phyloP scores from a whole-genome alignment of 345 rosid species.

The Trapa incisa region DNA sequence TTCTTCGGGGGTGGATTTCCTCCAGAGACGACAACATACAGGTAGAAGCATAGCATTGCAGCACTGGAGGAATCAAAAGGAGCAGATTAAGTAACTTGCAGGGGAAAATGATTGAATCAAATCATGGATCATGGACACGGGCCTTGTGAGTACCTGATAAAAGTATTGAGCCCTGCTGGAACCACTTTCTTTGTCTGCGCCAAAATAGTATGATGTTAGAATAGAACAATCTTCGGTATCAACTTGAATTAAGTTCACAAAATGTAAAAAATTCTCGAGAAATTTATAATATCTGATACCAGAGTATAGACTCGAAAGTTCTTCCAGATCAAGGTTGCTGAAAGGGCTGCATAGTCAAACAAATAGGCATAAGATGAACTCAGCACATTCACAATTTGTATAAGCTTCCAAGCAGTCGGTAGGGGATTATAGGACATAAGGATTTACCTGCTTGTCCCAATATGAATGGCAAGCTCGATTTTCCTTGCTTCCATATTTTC shows the following conservation, averaged over 20 bases:
- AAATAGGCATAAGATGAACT: not conserved
- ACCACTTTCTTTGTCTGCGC: slow-evolving; percentile 71
- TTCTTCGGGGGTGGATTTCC: slow-evolving; percentile 98
- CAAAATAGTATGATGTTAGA: slow-evolving; percentile 2
- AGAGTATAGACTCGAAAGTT: slow-evolving; percentile 44
- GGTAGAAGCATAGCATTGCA: slow-evolving; percentile 72
- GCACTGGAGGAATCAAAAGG: slow-evolving; percentile 30
- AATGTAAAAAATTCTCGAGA: not conserved
- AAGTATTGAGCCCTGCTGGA: slow-evolving; percentile 48
- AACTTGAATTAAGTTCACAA: too few relatives aligned
- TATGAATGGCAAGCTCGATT: slow-evolving; percentile 78
- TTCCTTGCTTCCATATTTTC: slow-evolving; percentile 81
- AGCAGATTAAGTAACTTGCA: not conserved
- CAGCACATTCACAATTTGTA: not conserved
- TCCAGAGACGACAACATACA: slow-evolving; percentile 63
- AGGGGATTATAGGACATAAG: not conserved
- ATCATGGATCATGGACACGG: not conserved
- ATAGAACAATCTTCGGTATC: not conserved
- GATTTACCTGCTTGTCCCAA: slow-evolving; percentile 84
- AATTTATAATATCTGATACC: slow-evolving; percentile 23
- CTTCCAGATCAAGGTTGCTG: slow-evolving; percentile 66
- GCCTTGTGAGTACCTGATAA: slow-evolving; percentile 35
- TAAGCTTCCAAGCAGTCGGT: not conserved
- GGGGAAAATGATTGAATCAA: not conserved
- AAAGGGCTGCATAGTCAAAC: slow-evolving; percentile 41